A percentile compares a stretch with the other conserved stretches of the same genome.
phyloP scores from a whole-genome alignment of 1,284 basidiomycete genomes.

The Psilocybe mexicana region DNA sequence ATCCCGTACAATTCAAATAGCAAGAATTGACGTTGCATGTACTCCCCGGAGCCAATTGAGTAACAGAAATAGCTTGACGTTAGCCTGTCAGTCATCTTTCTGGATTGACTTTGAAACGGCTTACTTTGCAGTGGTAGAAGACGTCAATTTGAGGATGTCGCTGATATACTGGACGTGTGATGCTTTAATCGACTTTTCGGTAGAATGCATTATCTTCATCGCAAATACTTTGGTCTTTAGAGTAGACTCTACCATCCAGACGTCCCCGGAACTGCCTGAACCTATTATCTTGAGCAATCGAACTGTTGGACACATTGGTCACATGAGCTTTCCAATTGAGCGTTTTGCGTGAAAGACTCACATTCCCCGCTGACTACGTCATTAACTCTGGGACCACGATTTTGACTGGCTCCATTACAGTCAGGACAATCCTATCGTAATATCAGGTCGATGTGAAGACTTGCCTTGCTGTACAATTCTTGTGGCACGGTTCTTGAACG shows the following conservation, averaged over 20 bases:
- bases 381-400: no score
- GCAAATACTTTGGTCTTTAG: neutral
- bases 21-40: neutral
- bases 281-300: neutral
- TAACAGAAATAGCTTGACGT: neutral
- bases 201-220: constrained; percentile 1
- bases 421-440: no score
- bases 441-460: no score
- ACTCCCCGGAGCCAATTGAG: neutral
- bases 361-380: neutral
- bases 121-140: no score
- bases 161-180: neutral
- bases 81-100: no score
- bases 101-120: no score
- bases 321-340: neutral
- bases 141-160: neutral
- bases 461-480: no score
- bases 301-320: neutral
- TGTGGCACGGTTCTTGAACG: no score
- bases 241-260: neutral
- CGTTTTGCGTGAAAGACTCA: neutral
- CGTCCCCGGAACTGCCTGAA: neutral
- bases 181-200: neutral
- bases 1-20: neutral
- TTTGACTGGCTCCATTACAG: no score